Percentiles rank a stretch among this genome's conserved stretches.
phyloP scores from a whole-genome alignment of 2,329 filamentous ascomycete genomes.

The Fusarium clavum region DNA sequence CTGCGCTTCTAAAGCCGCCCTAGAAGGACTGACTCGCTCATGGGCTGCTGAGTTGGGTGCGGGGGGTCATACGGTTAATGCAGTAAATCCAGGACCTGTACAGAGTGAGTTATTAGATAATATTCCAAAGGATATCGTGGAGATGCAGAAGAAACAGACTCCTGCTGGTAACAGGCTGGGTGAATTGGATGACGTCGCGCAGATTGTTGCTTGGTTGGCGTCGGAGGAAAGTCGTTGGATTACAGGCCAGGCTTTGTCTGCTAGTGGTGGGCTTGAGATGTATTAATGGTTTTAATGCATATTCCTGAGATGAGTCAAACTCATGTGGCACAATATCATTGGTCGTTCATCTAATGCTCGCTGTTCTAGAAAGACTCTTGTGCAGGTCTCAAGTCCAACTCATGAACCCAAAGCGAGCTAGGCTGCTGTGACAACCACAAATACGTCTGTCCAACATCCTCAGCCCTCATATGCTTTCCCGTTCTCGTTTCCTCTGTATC shows the following conservation, averaged over 20 bases:
- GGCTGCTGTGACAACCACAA: constrained; percentile 53
- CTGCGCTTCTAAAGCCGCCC: constrained; percentile 31
- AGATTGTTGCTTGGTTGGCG: constrained; percentile 67
- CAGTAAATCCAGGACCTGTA: constrained; percentile 69
- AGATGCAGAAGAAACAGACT: constrained; percentile 52
- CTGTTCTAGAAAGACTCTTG: constrained; percentile 23
- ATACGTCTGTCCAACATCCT: constrained; percentile 68
- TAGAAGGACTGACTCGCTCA: constrained; percentile 60
- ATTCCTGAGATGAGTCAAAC: too few species aligned
- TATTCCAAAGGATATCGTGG: constrained; percentile 28
- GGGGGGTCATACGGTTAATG: constrained; percentile 70
- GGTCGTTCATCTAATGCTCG: too few species aligned
- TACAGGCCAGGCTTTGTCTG: constrained; percentile 66
- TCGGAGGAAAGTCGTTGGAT: constrained; percentile 62
- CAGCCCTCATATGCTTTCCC: constrained; percentile 68
- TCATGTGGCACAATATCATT: too few species aligned
- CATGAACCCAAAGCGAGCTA: constrained; percentile 35
- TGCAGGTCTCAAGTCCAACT: constrained; percentile 37
- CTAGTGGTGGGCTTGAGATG: constrained; percentile 56
- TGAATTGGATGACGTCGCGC: constrained; percentile 64
- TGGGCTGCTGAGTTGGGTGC: constrained; percentile 64
- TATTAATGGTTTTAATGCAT: not conserved
- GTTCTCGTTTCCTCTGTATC: constrained; percentile 59
- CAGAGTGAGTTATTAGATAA: constrained; percentile 68
- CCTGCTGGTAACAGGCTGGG: constrained; percentile 64